A percentile compares a stretch with the other conserved stretches of the same genome.
Conservation (phyloP, 1,284 basidiomycete genomes). For the Vanrija humicola region DNA sequence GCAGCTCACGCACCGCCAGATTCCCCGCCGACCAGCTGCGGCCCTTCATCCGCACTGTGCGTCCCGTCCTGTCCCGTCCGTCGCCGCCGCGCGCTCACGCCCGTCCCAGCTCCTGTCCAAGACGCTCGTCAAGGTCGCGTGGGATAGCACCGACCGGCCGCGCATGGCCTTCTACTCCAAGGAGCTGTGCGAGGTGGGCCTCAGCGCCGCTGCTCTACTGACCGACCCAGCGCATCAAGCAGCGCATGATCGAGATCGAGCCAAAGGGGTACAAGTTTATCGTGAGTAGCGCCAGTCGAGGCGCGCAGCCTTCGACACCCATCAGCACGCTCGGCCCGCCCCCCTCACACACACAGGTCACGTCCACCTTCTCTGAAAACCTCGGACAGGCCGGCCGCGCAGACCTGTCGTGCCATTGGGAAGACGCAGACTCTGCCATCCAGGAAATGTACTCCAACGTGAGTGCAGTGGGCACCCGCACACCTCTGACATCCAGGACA, state of each 20-base stretch:
- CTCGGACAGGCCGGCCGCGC: slow-evolving; percentile 44
- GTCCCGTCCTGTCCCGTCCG: slow-evolving; percentile 1
- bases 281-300: slow-evolving; percentile 16
- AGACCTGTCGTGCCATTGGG: slow-evolving; percentile 48
- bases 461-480: slow-evolving; percentile 4
- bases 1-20: slow-evolving; percentile 7
- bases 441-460: slow-evolving; percentile 47
- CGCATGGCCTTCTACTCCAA: slow-evolving; percentile 33
- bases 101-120: slow-evolving; percentile 22
- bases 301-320: too few relatives aligned
- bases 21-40: slow-evolving; percentile 36
- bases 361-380: slow-evolving; percentile 40
- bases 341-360: slow-evolving; percentile 25
- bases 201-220: not conserved
- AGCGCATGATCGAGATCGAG: slow-evolving; percentile 41
- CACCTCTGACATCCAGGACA: slow-evolving; percentile 23
- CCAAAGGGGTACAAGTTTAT: slow-evolving; percentile 46
- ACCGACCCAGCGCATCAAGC: slow-evolving; percentile 32
- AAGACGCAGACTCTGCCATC: slow-evolving; percentile 40
- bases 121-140: slow-evolving; percentile 25
- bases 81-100: too few relatives aligned
- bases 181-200: slow-evolving; percentile 42
- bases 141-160: slow-evolving; percentile 32
- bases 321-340: too few relatives aligned
- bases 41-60: slow-evolving; percentile 31